Evolutionary conservation across 169 alveolate species (phyloP), one percentile per base, ranked within the genome.

Genomic region (Cryptosporidium baileyi): DNA sequence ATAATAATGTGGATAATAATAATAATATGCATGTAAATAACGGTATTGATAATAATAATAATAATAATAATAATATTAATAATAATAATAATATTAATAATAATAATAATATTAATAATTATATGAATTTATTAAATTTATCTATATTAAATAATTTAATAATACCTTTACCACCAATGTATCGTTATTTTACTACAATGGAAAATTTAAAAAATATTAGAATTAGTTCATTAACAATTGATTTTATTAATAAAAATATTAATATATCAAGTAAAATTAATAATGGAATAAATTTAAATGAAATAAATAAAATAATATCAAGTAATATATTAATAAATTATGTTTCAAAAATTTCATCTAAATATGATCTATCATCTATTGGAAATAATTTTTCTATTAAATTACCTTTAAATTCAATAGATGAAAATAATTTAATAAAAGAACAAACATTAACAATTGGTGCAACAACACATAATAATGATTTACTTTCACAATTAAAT

Each of bases 131-230:
- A 47, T 57, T 57, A 6, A 61, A 61, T 30, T 15, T 61, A 9
- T 17, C 54, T n/a, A 36, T 59, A 15, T 38, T 49, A 3, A 74
- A 57, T 32, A 38, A 54, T 57, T 38, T 36, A 24, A 32, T 57
- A 8, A 38, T 74, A 9, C 85, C 85, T 11, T 67, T 74, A 24
- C 85, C 85, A 32, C 85, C 85, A 57, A 54, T 74, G 65, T 74
- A 38, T 26, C 49, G 85, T 30, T 74, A 40, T 30, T 74, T 74
- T 41, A 74, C 85, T 1, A 24, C 85, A 5, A 13, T 54, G 1
- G 85, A 74, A 28, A 74, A 52, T 40, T 22, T 74, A 24, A 74
- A 74, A 22, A 74, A 34, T 40, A 51, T 74, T 41, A 51, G 74
- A 13, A 34, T 74, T 15, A 61, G 85, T 19, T 52, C 85, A 7